Conservation (phyloP, 768 basidiomycete genomes). For the Psilocybe cyanescens region DNA sequence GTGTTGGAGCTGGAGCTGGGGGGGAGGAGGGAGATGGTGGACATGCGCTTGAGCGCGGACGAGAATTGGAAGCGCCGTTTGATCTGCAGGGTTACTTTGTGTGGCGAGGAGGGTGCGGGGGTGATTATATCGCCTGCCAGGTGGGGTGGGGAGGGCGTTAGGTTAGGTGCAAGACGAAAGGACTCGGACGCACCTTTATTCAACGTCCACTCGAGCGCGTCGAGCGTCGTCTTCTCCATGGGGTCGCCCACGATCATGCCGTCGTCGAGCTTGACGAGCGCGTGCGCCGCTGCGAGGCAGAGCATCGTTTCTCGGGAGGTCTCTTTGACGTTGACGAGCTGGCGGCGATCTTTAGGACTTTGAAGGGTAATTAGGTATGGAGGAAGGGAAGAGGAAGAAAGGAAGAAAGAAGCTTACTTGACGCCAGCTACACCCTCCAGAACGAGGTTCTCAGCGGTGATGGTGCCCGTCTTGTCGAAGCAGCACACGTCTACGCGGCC, state of each 20-base stretch:
- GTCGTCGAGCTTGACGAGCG: constrained; percentile 92
- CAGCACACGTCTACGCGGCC: constrained; percentile 98
- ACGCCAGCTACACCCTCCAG: constrained; percentile 93
- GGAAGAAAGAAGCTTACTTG: constrained; percentile 58
- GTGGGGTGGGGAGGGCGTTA: neutral
- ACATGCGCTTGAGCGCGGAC: constrained; percentile 97
- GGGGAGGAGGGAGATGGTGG: constrained; percentile 75
- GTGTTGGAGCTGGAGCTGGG: constrained; percentile 22
- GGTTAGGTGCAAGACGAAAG: constrained; percentile 24
- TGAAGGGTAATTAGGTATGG: neutral
- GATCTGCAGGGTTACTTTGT: constrained; percentile 68
- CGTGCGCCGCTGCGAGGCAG: constrained; percentile 93
- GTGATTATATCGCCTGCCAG: constrained; percentile 67
- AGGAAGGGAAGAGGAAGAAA: neutral
- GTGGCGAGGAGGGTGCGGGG: constrained; percentile 57
- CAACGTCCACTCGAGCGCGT: constrained; percentile 89
- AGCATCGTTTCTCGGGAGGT: constrained; percentile 78
- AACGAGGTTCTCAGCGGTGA: constrained; percentile 94
- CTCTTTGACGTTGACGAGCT: constrained; percentile 80
- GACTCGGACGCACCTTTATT: constrained; percentile 53
- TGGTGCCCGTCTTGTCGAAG: constrained; percentile 99
- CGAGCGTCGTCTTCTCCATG: constrained; percentile 97
- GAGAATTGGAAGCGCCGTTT: constrained; percentile 97
- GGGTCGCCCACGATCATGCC: constrained; percentile 95
- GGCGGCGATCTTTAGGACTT: constrained; percentile 49